phyloP scores from a whole-genome alignment of 192 early-diverging fungal species.

The Coemansia sp. region DNA sequence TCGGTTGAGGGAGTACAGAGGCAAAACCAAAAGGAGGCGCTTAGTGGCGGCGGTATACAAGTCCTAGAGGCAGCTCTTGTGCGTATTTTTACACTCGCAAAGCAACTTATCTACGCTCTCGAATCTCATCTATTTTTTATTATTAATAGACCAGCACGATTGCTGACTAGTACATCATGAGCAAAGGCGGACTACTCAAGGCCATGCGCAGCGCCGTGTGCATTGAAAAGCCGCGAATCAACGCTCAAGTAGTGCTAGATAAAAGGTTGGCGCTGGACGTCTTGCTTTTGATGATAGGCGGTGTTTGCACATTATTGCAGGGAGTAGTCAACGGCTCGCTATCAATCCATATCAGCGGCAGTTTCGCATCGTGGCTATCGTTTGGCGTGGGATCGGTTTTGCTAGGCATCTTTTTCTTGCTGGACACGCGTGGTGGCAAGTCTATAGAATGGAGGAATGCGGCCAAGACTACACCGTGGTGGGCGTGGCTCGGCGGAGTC shows the following conservation, averaged over 20 bases:
- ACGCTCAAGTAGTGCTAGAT: constrained; percentile 39
- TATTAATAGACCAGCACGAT: background rate
- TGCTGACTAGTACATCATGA: constrained; percentile 15
- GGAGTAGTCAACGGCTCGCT: constrained; percentile 51
- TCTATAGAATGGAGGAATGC: constrained; percentile 47
- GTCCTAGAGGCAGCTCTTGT: background rate
- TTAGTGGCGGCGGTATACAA: background rate
- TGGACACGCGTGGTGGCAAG: constrained; percentile 50
- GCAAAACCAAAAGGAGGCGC: background rate
- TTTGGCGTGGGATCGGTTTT: constrained; percentile 49
- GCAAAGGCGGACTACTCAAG: constrained; percentile 32
- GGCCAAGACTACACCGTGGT: constrained; percentile 52
- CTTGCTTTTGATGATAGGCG: constrained; percentile 46
- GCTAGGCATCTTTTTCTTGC: constrained; percentile 48
- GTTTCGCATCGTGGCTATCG: constrained; percentile 51
- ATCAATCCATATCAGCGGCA: constrained; percentile 49
- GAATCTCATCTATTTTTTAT: background rate
- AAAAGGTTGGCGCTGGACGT: constrained; percentile 48
- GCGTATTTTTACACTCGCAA: background rate
- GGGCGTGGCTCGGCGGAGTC: constrained; percentile 53
- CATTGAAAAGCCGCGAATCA: constrained; percentile 47
- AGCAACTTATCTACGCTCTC: background rate
- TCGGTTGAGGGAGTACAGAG: background rate
- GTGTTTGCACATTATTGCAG: constrained; percentile 38
- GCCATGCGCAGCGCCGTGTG: constrained; percentile 39